These are phyloP conservation scores for Botryotinia convoluta DNA, from an alignment of 2,329 filamentous ascomycete genomes.

Conservation along the genomic window DNA sequence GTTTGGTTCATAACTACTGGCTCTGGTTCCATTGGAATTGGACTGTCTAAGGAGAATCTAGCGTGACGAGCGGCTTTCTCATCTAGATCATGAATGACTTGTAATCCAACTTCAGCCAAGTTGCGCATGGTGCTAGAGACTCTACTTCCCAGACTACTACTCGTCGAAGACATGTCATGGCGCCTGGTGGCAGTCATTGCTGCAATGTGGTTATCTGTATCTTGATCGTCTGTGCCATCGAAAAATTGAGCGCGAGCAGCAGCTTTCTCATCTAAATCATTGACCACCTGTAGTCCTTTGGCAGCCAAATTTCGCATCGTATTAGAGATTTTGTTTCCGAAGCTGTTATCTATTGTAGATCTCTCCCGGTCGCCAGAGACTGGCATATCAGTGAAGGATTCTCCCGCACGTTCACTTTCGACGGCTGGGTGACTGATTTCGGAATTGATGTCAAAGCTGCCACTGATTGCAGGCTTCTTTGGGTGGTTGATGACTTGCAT, in stretches of 20 bases:
- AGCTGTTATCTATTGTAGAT: background rate
- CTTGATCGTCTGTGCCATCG: background rate
- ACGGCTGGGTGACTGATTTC: background rate
- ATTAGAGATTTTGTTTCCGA: conserved; percentile 2
- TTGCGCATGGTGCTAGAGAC: conserved; percentile 43
- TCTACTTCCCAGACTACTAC: conserved; percentile 36
- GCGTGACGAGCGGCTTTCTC: conserved; percentile 16
- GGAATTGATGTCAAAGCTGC: conserved; percentile 39
- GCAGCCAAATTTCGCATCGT: background rate
- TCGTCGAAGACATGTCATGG: conserved; percentile 28
- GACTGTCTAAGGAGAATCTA: conserved; percentile 32
- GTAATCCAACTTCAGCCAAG: conserved; percentile 43
- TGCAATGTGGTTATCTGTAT: background rate
- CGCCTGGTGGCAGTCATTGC: background rate
- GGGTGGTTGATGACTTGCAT: background rate
- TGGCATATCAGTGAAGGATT: background rate
- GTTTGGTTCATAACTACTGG: conserved; percentile 21
- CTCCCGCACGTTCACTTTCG: background rate
- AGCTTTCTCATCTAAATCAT: conserved; percentile 7
- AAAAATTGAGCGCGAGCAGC: conserved; percentile 10
- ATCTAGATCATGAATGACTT: conserved; percentile 30
- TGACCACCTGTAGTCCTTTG: conserved; percentile 1
- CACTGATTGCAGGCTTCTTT: conserved; percentile 31
- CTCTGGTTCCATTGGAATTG: conserved; percentile 21
- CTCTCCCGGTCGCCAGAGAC: background rate